Evolutionary conservation across 306 rosid genomes (phyloP), one percentile per base, ranked within the genome.

Genomic region (Sindora glabra): DNA sequence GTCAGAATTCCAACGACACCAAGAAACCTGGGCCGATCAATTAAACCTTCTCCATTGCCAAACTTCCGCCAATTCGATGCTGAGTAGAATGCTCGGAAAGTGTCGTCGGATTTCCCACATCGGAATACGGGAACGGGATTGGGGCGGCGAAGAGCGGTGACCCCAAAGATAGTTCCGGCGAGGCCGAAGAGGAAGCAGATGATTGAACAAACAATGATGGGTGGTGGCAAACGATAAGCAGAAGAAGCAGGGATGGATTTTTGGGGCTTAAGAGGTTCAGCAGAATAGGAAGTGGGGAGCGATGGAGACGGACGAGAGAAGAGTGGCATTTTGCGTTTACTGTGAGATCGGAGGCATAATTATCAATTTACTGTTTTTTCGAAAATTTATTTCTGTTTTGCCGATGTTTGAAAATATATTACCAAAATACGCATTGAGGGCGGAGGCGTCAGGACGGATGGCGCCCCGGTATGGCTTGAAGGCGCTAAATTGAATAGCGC

Each of bases 1-100:
- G 76, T 75, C 17, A 42, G 73, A 39, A 70, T 65, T 25, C 80
- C 80, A 18, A 75, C 76, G 65, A 75, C 52, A 19, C 80, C 73
- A n/a, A 75, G 68, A 44, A 59, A 58, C 64, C 64, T 75, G 18
- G 68, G 76, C 37, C 80, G 72, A 48, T 70, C 80, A 37, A 51
- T 56, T 36, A 65, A 10, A 24, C 60, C 65, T 3, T 64, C 76
- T 58, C 52, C 24, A 25, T 52, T 23, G 8, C 65, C 48, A 5
- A 8, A 30, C 18, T 27, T 37, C 38, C 49, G 36, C 21, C 71
- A 39, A 15, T n/a, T 18, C 10, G 67, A 55, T 1, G 21, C 23
- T 5, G 72, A 18, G 68, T 69, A 70, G 60, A 64, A 65, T 30
- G 64, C 73, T 12, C 73, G 64, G 64, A 64, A 69, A 5, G 65